Evolutionary conservation across 257 asterid genomes (phyloP).

Genomic region (Jasminum sambac): DNA sequence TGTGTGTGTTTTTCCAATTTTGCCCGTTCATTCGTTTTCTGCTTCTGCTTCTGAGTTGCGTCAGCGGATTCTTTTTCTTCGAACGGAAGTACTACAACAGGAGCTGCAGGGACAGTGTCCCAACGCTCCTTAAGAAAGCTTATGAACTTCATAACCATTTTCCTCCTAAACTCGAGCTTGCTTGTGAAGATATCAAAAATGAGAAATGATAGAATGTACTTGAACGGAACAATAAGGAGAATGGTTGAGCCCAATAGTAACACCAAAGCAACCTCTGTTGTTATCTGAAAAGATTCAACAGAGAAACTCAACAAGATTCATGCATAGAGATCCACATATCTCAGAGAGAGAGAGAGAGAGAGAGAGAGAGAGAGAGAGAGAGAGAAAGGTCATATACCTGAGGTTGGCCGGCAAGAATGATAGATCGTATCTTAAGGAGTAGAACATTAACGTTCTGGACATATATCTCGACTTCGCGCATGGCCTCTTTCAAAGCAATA

Average conservation of each 20-base stretch:
- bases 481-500: constrained; percentile 87
- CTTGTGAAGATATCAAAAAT: constrained; percentile 80
- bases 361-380: background rate
- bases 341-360: background rate
- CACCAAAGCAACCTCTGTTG: constrained; percentile 80
- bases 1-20: constrained; percentile 30
- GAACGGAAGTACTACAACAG: constrained; percentile 79
- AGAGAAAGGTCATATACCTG: constrained; percentile 48
- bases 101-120: constrained; percentile 87
- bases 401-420: constrained; percentile 88
- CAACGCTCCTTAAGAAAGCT: constrained; percentile 79
- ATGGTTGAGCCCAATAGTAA: constrained; percentile 56
- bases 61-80: constrained; percentile 45
- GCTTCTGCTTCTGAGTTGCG: constrained; percentile 19
- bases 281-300: constrained; percentile 42
- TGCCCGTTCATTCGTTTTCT: constrained; percentile 19
- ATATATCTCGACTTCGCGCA: constrained; percentile 81
- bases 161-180: constrained; percentile 76
- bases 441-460: constrained; percentile 80
- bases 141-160: constrained; percentile 67
- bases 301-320: constrained; percentile 4
- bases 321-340: background rate
- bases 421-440: constrained; percentile 78
- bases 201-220: constrained; percentile 58
- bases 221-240: constrained; percentile 78